phyloP scores from a whole-genome alignment of 2,329 filamentous ascomycete species.

The Trichoderma hamatum region DNA sequence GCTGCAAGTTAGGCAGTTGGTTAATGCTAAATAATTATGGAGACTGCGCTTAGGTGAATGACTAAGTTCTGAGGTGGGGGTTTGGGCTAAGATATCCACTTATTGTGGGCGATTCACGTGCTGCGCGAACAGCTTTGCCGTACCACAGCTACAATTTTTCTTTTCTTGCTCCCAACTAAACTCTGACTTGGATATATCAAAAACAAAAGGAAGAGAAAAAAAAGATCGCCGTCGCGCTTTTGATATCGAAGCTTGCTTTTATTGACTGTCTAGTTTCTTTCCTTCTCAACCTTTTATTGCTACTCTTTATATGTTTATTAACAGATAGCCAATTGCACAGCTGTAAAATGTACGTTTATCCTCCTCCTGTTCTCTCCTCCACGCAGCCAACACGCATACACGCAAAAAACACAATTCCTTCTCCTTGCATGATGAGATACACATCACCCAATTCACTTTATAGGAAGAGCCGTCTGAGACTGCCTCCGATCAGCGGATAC shows the following conservation, averaged over 20 bases:
- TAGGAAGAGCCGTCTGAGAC: constrained; percentile 55
- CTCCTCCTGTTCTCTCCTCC: background rate
- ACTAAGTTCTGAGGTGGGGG: background rate
- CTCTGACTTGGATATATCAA: background rate
- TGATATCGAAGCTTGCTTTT: background rate
- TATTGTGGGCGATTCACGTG: constrained; percentile 17
- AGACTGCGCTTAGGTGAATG: background rate
- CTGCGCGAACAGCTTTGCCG: constrained; percentile 10
- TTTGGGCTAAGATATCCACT: background rate
- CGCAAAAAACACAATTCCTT: background rate
- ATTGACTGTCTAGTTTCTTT: background rate
- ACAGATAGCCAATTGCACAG: background rate
- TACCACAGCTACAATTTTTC: constrained; percentile 17
- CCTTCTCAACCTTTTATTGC: background rate
- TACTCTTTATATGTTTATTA: background rate
- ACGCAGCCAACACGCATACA: constrained; percentile 1
- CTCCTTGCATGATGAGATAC: constrained; percentile 46
- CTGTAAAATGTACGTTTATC: constrained; percentile 16
- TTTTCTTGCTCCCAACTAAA: background rate
- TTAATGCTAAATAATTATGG: background rate
- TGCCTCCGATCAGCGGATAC: constrained; percentile 32
- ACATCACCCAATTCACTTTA: constrained; percentile 44
- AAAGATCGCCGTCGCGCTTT: background rate
- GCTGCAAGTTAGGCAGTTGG: background rate
- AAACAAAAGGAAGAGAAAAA: background rate